Evolutionary conservation across 495 filamentous ascomycete genomes (phyloP), one percentile per base, ranked within the genome.

Genomic region (Tetracladium marchalianum): DNA sequence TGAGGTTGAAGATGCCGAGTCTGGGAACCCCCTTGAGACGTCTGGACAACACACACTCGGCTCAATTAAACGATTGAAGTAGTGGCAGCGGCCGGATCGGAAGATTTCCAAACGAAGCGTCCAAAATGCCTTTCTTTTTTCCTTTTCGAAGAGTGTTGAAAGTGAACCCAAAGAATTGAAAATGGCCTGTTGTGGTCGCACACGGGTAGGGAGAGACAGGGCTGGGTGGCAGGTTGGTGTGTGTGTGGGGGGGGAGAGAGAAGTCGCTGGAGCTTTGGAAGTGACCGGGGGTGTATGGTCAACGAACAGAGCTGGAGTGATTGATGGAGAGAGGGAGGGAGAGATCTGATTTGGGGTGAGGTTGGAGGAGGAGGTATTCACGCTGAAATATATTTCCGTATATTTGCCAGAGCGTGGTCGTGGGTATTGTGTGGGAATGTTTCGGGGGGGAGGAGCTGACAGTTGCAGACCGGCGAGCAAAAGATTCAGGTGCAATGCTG

Each of bases 401-500:
- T 27, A 27, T 27, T 3, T 27, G 3, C 35, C 35, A 16, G 35
- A 4, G 3, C 16, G 35, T n/a, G 16, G 35, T n/a, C 16, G 16
- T 36, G 16, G 16, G 35, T 2, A 36, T 58, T n/a, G 46, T 46
- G 15, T 40, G 44, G 15, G 38, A n/a, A 35, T 40, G 31, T 31
- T 31, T 50, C 44, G 41, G 47, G 12, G 35, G 9, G 5, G 35
- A 16, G n/a, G n/a, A 42, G 43, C 35, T 46, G 51, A 57, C 46
- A 51, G 55, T 40, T 45, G 50, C 49, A 49, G 52, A 50, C 47
- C 44, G 49, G 41, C 44, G 47, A 55, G 48, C 18, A 19, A 24
- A 31, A 38, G 17, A 45, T 49, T 39, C 34, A 41, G 43, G 41
- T 39, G 45, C 31, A 49, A 50, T 47, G 43, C 31, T 50, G 41